Evolutionary conservation across 2,329 filamentous ascomycete species (phyloP).

Genomic region (Botrytis cinerea): DNA sequence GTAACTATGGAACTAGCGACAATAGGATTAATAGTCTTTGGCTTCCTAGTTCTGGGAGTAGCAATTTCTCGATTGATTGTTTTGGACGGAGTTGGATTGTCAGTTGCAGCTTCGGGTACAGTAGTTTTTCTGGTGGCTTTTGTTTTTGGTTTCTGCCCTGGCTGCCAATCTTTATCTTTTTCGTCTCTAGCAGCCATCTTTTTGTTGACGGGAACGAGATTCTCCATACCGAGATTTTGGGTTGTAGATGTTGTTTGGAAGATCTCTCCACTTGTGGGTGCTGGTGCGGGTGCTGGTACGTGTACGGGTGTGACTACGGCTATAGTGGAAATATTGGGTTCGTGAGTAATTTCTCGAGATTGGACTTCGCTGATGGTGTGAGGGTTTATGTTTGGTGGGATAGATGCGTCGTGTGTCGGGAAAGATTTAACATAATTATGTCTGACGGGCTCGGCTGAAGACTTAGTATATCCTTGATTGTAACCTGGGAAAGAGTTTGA

Average conservation of each 20-base stretch:
- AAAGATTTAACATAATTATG: background rate
- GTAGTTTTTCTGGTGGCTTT: background rate
- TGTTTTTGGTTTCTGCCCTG: background rate
- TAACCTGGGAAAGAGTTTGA: too few species aligned
- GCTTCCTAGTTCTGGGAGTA: background rate
- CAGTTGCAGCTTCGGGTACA: background rate
- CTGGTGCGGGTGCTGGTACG: too few species aligned
- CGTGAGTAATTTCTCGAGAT: background rate
- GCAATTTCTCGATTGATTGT: background rate
- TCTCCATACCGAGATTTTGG: background rate
- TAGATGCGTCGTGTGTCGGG: background rate
- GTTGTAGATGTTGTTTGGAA: background rate
- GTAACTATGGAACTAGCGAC: too few species aligned
- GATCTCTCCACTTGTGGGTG: background rate
- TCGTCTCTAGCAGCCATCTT: background rate
- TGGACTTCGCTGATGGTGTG: background rate
- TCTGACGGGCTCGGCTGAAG: background rate
- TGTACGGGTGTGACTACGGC: background rate
- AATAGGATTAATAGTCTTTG: too few species aligned
- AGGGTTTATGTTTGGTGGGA: background rate
- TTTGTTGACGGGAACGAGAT: background rate
- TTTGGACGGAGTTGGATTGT: background rate
- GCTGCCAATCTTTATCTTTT: background rate
- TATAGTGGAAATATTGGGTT: background rate
- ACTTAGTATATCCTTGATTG: background rate